Evolutionary conservation across 2,329 filamentous ascomycete genomes (phyloP).

Genomic region (Cryphonectria japonica): DNA sequence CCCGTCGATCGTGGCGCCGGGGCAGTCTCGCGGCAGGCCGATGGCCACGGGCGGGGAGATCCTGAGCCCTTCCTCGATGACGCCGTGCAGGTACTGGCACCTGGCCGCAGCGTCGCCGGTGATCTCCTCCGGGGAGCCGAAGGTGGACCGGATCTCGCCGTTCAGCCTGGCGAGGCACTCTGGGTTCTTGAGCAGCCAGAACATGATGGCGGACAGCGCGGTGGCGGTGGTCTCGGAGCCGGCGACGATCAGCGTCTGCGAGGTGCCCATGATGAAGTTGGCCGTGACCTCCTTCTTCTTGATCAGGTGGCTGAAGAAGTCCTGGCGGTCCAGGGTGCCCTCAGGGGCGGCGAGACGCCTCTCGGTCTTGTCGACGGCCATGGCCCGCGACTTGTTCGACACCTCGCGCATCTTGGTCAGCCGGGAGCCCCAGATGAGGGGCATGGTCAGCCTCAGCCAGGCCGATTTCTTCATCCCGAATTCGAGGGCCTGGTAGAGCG

Average conservation of each 20-base stretch:
- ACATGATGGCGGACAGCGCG: constrained; percentile 21
- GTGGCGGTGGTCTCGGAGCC: constrained; percentile 31
- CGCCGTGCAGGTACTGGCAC: constrained; percentile 17
- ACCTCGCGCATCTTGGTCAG: not conserved
- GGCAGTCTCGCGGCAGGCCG: constrained; percentile 27
- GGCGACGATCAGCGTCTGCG: constrained; percentile 20
- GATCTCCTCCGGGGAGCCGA: constrained; percentile 44
- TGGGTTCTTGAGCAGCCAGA: constrained; percentile 35
- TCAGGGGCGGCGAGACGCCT: constrained; percentile 17
- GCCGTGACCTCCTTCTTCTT: constrained; percentile 21
- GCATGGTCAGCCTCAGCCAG: constrained; percentile 1
- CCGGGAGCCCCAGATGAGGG: constrained; percentile 4
- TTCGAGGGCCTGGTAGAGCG: not conserved
- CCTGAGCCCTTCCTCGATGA: constrained; percentile 21
- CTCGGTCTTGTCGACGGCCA: constrained; percentile 20
- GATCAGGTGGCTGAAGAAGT: constrained; percentile 26
- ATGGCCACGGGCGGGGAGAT: constrained; percentile 18
- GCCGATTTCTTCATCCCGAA: not conserved
- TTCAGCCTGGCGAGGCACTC: constrained; percentile 36
- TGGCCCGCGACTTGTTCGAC: not conserved
- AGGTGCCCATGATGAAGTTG: constrained; percentile 17
- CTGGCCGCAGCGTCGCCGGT: constrained; percentile 26
- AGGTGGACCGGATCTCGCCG: constrained; percentile 45
- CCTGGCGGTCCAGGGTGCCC: constrained; percentile 9
- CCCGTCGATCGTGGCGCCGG: constrained; percentile 27